phyloP scores from a whole-genome alignment of 2,329 filamentous ascomycete genomes.

The Verticillium klebahnii region DNA sequence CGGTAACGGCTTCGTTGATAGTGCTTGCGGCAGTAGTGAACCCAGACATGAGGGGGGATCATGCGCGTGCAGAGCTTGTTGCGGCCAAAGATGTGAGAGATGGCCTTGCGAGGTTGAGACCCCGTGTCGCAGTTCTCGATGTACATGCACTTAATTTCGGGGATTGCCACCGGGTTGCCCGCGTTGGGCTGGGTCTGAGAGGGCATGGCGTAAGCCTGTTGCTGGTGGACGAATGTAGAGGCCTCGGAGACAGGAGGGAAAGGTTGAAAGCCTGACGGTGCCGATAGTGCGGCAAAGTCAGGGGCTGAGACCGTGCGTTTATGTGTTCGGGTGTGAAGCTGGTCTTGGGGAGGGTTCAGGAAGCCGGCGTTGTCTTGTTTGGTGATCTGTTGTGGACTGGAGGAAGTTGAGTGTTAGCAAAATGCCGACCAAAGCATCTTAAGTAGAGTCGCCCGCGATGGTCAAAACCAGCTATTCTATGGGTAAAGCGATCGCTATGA shows the following conservation, averaged over 20 bases:
- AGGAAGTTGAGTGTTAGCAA: background rate
- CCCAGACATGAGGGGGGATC: slow-evolving; percentile 67
- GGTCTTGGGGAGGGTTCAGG: slow-evolving; percentile 12
- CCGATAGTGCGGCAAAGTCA: slow-evolving; percentile 29
- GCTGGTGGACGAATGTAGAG: slow-evolving; percentile 4
- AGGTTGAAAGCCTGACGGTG: slow-evolving; percentile 9
- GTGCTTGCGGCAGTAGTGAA: slow-evolving; percentile 75
- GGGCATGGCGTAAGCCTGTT: slow-evolving; percentile 15
- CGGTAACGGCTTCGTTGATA: slow-evolving; percentile 74
- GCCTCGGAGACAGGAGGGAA: slow-evolving; percentile 14
- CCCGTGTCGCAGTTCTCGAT: slow-evolving; percentile 53
- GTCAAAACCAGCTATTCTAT: background rate
- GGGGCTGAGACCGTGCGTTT: slow-evolving; percentile 48
- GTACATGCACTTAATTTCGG: slow-evolving; percentile 43
- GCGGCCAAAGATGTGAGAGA: slow-evolving; percentile 77
- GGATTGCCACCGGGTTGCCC: slow-evolving; percentile 1
- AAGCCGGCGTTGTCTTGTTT: slow-evolving; percentile 9
- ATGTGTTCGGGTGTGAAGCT: slow-evolving; percentile 27
- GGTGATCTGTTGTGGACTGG: slow-evolving; percentile 10
- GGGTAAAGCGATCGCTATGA: background rate
- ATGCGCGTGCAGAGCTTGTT: slow-evolving; percentile 73
- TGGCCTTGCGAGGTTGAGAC: slow-evolving; percentile 65
- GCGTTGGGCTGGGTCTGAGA: background rate
- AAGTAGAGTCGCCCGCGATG: background rate
- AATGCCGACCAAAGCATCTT: background rate